Base-by-base conservation (phyloP, 2,329 filamentous ascomycete genomes). In the Alternaria arbusti region DNA sequence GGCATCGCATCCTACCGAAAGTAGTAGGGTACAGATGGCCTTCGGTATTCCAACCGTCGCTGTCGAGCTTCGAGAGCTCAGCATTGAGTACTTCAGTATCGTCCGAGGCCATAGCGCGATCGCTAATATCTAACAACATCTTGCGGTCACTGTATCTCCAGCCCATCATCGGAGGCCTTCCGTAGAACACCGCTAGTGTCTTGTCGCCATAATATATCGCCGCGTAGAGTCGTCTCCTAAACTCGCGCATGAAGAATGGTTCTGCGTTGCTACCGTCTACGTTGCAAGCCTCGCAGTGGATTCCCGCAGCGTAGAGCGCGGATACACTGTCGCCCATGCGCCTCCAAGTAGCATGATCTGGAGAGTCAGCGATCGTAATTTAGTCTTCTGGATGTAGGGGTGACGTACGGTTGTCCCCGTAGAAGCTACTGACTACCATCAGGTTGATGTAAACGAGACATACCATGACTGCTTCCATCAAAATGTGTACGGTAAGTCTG, bases 321-420 rank as follows among this genome's bases (percentile, higher is more conserved):
- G 69, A 69, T 8, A 78, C 68, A 47, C 67, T 70, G 36, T 78
- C 77, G 23, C 75, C 70, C 23, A 78, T 68, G 9, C 77, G 69
- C 49, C 75, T 69, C 76, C 76, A 79, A 23, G 75, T 74, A 11
- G 75, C 75, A 58, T 79, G 77, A 57, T 79, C 77, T 78, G 47
- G 20, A 20, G 23, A 26, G 73, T 51, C 70, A 67, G 47, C 32
- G 25, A n/a, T 13, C 23, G n/a, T 10, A 15, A 15, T 11, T 15
- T 26, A 25, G 5, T 30, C 6, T 4, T 45, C n/a, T 13, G 15
- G 13, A 30, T 25, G 12, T 9, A 26, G 9, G 12, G n/a, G 13
- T 30, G 28, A 72, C 74, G 22, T 51, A 77, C 76, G 76, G 28
- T 78, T 79, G 30, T 78, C 76, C 44, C 77, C 77, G 28, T 78